Evolutionary conservation across 768 basidiomycete species (phyloP).

Genomic region (Calocybe gangraenosa): DNA sequence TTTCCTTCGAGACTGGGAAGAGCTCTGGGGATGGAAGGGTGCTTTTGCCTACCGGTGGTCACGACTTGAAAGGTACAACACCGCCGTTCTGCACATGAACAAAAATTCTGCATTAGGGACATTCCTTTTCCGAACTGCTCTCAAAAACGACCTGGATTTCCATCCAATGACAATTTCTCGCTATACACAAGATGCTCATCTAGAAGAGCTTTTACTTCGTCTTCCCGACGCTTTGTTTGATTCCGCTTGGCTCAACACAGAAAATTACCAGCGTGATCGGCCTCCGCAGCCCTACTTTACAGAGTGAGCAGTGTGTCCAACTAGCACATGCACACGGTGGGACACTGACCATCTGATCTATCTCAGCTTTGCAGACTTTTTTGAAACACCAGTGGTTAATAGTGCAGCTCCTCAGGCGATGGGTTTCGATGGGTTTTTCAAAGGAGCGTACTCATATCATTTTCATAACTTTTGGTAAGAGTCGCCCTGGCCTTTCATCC

Average conservation of each 20-base stretch:
- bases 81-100: conserved; percentile 92
- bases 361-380: conserved; percentile 81
- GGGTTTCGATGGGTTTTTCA: conserved; percentile 95
- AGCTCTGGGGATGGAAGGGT: conserved; percentile 94
- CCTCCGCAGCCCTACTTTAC: conserved; percentile 95
- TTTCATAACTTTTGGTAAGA: conserved; percentile 90
- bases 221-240: conserved; percentile 96
- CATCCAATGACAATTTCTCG: conserved; percentile 94
- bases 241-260: conserved; percentile 94
- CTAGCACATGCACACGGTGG: background rate
- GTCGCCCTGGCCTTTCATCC: too few species aligned
- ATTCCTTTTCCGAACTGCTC: conserved; percentile 90
- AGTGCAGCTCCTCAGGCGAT: conserved; percentile 83
- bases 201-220: conserved; percentile 80
- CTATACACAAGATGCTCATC: conserved; percentile 84
- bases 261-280: conserved; percentile 85
- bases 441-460: conserved; percentile 93
- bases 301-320: conserved; percentile 42
- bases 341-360: conserved; percentile 2
- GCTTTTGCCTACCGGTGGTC: conserved; percentile 98
- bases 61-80: conserved; percentile 89
- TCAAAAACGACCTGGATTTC: conserved; percentile 93
- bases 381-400: conserved; percentile 68
- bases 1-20: conserved; percentile 96
- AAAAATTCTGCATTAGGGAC: conserved; percentile 88